phyloP scores from a whole-genome alignment of 495 filamentous ascomycete genomes.

The Cudoniella acicularis region DNA sequence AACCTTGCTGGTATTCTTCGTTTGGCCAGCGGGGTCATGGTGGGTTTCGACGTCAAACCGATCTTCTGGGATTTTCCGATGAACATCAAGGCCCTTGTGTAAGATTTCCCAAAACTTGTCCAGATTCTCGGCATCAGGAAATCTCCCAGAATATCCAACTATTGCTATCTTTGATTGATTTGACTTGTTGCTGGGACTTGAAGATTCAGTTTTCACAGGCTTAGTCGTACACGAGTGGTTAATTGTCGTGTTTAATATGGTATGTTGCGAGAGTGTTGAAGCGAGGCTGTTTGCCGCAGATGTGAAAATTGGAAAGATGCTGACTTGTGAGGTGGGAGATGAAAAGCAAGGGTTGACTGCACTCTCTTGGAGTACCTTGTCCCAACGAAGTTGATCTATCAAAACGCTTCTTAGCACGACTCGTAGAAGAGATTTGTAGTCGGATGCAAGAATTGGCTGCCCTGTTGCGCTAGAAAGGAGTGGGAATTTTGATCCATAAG shows the following conservation, averaged over 20 bases:
- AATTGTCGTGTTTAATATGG: background rate
- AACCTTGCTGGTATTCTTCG: constrained; percentile 76
- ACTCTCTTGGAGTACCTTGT: background rate
- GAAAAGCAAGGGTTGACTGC: no score
- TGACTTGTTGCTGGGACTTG: no score
- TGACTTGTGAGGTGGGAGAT: background rate
- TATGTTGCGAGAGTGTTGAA: background rate
- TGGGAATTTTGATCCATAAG: background rate
- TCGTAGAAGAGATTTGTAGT: background rate
- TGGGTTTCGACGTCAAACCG: constrained; percentile 79
- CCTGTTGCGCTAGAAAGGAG: constrained; percentile 44
- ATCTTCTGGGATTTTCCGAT: constrained; percentile 60
- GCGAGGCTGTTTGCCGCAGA: background rate
- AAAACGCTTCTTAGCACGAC: constrained; percentile 54
- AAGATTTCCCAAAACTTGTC: constrained; percentile 64
- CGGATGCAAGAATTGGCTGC: constrained; percentile 1
- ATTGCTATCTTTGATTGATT: constrained; percentile 56
- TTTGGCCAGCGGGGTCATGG: constrained; percentile 70
- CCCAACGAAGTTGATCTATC: constrained; percentile 41
- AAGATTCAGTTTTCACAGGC: background rate
- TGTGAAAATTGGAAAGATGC: background rate
- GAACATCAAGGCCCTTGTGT: constrained; percentile 59
- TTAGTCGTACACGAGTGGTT: background rate
- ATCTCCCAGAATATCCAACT: constrained; percentile 73
- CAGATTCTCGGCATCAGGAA: constrained; percentile 63